Conservation (phyloP, 1,284 basidiomycete genomes). For the Mycosarcoma maydis region DNA sequence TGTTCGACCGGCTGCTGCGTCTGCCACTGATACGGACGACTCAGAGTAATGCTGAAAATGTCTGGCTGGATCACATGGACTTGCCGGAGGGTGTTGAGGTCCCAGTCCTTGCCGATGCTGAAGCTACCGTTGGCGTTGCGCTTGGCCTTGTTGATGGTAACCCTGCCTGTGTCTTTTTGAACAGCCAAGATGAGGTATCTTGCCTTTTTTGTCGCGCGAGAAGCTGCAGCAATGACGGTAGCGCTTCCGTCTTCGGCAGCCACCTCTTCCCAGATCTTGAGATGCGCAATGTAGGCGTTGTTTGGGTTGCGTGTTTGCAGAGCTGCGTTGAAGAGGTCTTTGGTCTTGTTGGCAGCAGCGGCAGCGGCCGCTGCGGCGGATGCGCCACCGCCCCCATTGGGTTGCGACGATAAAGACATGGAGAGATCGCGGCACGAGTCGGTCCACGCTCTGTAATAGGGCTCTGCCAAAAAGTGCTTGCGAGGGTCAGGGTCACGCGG, state of each 20-base stretch:
- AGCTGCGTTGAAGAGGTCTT: conserved; percentile 60
- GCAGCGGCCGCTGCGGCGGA: too few species aligned
- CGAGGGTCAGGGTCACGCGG: background rate
- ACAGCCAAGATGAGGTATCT: conserved; percentile 62
- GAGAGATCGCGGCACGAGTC: too few species aligned
- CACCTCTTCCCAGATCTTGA: conserved; percentile 63
- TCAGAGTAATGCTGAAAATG: conserved; percentile 57
- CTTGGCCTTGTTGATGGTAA: conserved; percentile 82
- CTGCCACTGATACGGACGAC: conserved; percentile 61
- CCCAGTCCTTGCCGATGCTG: conserved; percentile 98
- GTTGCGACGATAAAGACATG: conserved; percentile 31
- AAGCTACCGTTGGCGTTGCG: conserved; percentile 93
- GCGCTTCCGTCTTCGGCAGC: conserved; percentile 17
- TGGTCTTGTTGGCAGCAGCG: conserved; percentile 37
- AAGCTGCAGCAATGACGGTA: conserved; percentile 4
- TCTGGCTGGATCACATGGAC: conserved; percentile 75
- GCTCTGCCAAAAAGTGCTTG: background rate
- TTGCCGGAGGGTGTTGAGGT: conserved; percentile 79
- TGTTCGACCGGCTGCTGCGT: conserved; percentile 59
- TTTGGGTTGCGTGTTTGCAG: conserved; percentile 52
- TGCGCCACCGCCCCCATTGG: conserved; percentile 8
- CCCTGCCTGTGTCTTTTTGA: conserved; percentile 51
- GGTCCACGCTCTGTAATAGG: too few species aligned
- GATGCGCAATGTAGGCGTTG: conserved; percentile 63
- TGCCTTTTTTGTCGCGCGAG: conserved; percentile 48